Percentiles rank a stretch among this genome's conserved stretches.
Conservation (phyloP, 305 asterid species). For the Solanum hybrid region DNA sequence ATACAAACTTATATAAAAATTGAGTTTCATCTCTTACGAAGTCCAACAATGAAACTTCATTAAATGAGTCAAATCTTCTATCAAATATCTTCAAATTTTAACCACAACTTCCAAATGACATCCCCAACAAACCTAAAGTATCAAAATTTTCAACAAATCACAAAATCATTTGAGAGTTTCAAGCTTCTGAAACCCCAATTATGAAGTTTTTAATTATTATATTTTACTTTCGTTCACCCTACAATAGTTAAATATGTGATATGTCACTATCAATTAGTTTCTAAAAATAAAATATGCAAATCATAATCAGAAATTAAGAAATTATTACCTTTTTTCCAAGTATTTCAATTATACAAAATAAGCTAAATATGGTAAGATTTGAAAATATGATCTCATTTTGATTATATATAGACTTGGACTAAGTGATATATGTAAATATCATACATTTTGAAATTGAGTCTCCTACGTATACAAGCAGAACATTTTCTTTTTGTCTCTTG, state of each 20-base stretch:
- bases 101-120: not conserved
- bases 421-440: too few species aligned
- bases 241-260: not conserved
- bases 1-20: not conserved
- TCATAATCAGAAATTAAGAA: not conserved
- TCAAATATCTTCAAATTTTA: not conserved
- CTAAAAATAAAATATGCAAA: not conserved
- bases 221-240: not conserved
- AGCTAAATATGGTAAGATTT: not conserved
- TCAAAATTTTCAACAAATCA: not conserved
- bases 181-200: not conserved
- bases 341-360: not conserved
- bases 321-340: not conserved
- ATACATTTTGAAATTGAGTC: not conserved
- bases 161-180: not conserved
- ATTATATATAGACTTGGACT: too few species aligned
- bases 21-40: not conserved
- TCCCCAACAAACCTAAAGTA: not conserved
- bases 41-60: not conserved
- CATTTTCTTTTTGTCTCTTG: not conserved
- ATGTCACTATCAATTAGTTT: not conserved
- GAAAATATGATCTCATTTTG: not conserved
- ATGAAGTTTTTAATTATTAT: not conserved
- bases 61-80: not conserved
- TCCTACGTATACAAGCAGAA: not conserved